Conservation (phyloP, 257 asterid species). For the Vinca minor region DNA sequence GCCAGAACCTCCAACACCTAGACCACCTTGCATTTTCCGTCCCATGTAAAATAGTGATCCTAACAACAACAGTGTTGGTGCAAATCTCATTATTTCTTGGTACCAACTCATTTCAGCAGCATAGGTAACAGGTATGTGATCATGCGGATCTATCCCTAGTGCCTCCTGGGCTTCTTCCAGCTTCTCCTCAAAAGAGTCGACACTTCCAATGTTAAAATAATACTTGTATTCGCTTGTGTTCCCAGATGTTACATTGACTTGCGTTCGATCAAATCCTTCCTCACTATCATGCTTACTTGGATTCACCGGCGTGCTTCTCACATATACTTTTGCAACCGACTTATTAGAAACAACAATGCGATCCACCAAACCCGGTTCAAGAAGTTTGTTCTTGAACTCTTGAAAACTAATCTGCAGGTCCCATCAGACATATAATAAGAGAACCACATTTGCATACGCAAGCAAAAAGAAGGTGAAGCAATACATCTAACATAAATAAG, state of each 20-base stretch:
- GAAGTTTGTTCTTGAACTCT: conserved; percentile 85
- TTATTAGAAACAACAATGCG: conserved; percentile 69
- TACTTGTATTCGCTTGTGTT: conserved; percentile 49
- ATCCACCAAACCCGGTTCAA: conserved; percentile 87
- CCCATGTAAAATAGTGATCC: conserved; percentile 53
- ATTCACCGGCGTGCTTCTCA: conserved; percentile 51
- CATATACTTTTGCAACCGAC: conserved; percentile 73
- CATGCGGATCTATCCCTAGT: conserved; percentile 68
- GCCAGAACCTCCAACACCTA: conserved; percentile 68
- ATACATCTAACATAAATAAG: no score
- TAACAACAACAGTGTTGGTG: conserved; percentile 57
- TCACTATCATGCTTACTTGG: conserved; percentile 23
- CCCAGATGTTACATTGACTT: conserved; percentile 17
- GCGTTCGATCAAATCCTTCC: conserved; percentile 27
- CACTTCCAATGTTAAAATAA: conserved; percentile 82
- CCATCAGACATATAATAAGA: conserved; percentile 11
- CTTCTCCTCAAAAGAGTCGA: conserved; percentile 83
- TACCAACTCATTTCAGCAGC: conserved; percentile 59
- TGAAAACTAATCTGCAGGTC: conserved; percentile 83
- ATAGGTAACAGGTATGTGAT: conserved; percentile 68
- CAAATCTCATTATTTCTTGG: conserved; percentile 65
- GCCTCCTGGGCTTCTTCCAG: conserved; percentile 88
- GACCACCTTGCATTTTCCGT: conserved; percentile 69
- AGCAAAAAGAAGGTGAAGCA: no score
- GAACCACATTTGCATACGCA: neutral